A percentile compares a stretch with the other conserved stretches of the same genome.
Conservation (phyloP, 768 basidiomycete genomes). For the Phaeotremella skinneri region DNA sequence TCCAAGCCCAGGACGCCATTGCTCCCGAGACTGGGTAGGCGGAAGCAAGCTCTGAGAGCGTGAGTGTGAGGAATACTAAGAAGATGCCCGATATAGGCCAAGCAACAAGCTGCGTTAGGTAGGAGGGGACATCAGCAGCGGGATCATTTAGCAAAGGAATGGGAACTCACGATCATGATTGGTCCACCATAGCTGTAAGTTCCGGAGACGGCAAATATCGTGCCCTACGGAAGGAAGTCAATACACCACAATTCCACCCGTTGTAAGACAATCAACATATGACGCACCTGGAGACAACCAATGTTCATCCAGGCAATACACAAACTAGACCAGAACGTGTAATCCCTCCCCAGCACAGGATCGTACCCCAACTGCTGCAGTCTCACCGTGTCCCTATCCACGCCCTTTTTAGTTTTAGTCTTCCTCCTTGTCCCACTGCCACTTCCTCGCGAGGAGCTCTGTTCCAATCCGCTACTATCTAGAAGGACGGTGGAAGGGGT, state of each 20-base stretch:
- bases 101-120: constrained; percentile 37
- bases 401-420: not conserved
- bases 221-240: constrained; percentile 31
- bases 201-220: constrained; percentile 45
- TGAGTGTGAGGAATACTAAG: constrained; percentile 35
- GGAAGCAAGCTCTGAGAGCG: constrained; percentile 46
- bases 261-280: not conserved
- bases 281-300: constrained; percentile 37
- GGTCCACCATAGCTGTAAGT: constrained; percentile 50
- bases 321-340: constrained; percentile 50
- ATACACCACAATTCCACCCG: not conserved
- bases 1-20: constrained; percentile 51
- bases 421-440: constrained; percentile 10
- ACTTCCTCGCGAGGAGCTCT: constrained; percentile 2
- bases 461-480: too few relatives aligned
- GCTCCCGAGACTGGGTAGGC: constrained; percentile 50
- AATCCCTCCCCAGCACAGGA: constrained; percentile 48
- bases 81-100: constrained; percentile 47
- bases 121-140: not conserved
- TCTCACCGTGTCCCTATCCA: constrained; percentile 33
- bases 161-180: constrained; percentile 42
- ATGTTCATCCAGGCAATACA: constrained; percentile 46
- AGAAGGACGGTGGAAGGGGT: too few relatives aligned
- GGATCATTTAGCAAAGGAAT: not conserved
- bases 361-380: constrained; percentile 49